Conservation (phyloP, 805 yeast genomes). For the Pichia ethanolica region DNA sequence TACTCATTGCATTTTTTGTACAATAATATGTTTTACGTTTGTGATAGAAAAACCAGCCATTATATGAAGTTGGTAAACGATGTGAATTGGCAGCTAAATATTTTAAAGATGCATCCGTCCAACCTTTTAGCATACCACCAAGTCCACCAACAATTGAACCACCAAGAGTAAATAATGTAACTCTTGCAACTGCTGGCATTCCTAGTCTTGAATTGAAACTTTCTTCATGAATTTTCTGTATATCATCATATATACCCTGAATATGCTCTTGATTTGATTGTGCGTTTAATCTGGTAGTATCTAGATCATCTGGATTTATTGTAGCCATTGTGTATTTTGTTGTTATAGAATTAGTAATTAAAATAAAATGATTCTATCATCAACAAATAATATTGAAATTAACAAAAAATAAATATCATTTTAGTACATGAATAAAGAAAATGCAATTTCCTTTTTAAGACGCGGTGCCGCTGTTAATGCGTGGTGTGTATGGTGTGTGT, state of each 20-base stretch:
- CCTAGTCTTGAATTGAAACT: constrained; percentile 34
- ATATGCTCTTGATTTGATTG: constrained; percentile 9
- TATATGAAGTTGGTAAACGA: constrained; percentile 64
- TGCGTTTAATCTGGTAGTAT: constrained; percentile 10
- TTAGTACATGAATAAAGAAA: too few relatives aligned
- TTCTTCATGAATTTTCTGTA: constrained; percentile 12
- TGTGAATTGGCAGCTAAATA: constrained; percentile 79
- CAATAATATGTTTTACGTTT: constrained; percentile 75
- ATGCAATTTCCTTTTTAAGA: too few relatives aligned
- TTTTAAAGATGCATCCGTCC: constrained; percentile 44
- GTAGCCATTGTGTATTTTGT: constrained; percentile 6
- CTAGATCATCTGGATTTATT: constrained; percentile 13
- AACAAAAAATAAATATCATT: too few relatives aligned
- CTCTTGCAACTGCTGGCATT: constrained; percentile 38
- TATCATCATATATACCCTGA: constrained; percentile 9
- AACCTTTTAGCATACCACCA: constrained; percentile 57
- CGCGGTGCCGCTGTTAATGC: too few relatives aligned
- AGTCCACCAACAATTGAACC: constrained; percentile 39
- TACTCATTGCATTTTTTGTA: constrained; percentile 44
- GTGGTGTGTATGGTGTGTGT: too few relatives aligned
- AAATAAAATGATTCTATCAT: too few relatives aligned
- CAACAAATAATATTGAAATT: too few relatives aligned
- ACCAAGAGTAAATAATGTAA: constrained; percentile 34
- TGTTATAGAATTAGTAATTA: too few relatives aligned
- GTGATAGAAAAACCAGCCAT: constrained; percentile 87